phyloP scores from a whole-genome alignment of 139 green algal genomes.

The Pycnococcus provasolii region DNA sequence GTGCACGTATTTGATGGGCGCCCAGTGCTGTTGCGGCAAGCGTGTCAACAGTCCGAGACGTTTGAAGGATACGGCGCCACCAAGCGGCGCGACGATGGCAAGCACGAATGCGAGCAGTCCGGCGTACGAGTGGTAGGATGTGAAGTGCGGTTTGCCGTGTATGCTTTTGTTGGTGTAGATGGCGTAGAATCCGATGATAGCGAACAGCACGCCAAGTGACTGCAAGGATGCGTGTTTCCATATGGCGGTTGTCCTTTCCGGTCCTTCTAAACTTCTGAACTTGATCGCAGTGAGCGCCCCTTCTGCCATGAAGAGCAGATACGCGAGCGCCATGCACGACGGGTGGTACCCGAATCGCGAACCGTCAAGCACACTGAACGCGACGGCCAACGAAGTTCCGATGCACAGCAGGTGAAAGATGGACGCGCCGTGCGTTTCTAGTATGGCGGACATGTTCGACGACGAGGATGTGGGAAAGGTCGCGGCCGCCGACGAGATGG shows the following conservation, averaged over 20 bases:
- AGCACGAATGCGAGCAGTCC: conserved; percentile 3
- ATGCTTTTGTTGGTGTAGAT: conserved; percentile 17
- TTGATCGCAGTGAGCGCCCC: not conserved
- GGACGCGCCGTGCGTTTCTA: too few relatives aligned
- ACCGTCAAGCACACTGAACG: too few relatives aligned
- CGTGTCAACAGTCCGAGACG: conserved; percentile 2
- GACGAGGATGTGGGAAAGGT: too few relatives aligned
- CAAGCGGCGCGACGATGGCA: not conserved
- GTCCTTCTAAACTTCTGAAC: not conserved
- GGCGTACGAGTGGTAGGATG: not conserved
- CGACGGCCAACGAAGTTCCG: too few relatives aligned
- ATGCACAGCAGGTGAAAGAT: too few relatives aligned
- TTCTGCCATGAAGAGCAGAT: not conserved
- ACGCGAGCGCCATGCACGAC: not conserved
- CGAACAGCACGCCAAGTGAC: not conserved
- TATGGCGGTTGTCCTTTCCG: not conserved
- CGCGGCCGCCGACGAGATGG: too few relatives aligned
- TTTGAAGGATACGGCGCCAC: not conserved
- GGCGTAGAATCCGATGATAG: conserved; percentile 3
- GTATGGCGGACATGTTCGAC: too few relatives aligned
- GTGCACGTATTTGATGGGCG: not conserved
- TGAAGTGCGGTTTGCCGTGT: conserved; percentile 7
- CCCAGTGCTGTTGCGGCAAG: not conserved
- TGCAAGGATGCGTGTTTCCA: not conserved
- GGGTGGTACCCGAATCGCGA: not conserved